A percentile compares a stretch with the other conserved stretches of the same genome.
phyloP scores from a whole-genome alignment of 768 basidiomycete species.

The Xerocomus potaroensis region DNA sequence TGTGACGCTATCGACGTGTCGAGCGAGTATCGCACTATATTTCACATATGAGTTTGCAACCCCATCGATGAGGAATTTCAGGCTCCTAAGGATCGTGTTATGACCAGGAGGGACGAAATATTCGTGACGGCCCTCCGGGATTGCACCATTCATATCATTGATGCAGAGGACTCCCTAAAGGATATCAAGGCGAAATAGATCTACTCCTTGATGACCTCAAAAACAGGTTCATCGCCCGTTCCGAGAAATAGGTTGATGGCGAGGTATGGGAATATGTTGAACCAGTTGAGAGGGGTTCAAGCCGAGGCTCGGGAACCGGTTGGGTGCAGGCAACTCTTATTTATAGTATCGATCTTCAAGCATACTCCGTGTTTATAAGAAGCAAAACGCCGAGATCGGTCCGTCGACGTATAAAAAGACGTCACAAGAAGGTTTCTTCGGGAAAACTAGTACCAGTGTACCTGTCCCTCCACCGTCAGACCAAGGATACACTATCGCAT shows the following conservation, averaged over 20 bases:
- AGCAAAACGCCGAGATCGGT: no score
- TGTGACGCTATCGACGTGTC: no score
- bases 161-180: not conserved
- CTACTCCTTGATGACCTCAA: not conserved
- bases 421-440: no score
- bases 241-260: not conserved
- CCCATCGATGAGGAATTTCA: not conserved
- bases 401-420: no score
- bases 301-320: not conserved
- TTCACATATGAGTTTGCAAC: not conserved
- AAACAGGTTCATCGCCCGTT: not conserved
- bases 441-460: no score
- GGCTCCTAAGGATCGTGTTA: not conserved
- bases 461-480: no score
- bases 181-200: not conserved
- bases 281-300: not conserved
- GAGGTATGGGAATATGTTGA: not conserved
- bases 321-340: no score
- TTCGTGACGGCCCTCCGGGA: not conserved
- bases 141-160: not conserved
- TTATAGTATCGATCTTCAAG: no score
- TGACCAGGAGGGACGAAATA: constrained; percentile 1
- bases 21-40: no score
- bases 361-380: no score
- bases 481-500: no score